A percentile compares a stretch with the other conserved stretches of the same genome.
Evolutionary conservation across 2,329 filamentous ascomycete genomes (phyloP).

Genomic region (Saccharata proteae): DNA sequence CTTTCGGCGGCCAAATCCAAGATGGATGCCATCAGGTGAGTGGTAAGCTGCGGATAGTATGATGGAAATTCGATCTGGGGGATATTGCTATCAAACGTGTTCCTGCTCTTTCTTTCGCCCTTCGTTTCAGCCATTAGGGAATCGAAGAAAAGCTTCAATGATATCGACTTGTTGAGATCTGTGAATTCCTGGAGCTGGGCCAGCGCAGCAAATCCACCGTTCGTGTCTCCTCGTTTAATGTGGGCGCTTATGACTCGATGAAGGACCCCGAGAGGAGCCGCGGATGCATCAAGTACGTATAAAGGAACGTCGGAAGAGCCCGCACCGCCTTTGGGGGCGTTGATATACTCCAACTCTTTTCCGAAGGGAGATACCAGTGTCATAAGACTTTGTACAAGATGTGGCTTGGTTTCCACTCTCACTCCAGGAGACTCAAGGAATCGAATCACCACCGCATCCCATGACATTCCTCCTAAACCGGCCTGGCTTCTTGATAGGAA

Average conservation of each 20-base stretch:
- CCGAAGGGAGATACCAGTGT: conserved; percentile 30
- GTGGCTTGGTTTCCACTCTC: conserved; percentile 32
- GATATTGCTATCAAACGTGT: conserved; percentile 16
- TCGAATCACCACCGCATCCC: conserved; percentile 37
- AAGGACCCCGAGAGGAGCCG: conserved; percentile 28
- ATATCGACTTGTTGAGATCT: conserved; percentile 31
- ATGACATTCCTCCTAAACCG: conserved; percentile 28
- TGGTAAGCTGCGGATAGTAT: conserved; percentile 34
- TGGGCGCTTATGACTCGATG: conserved; percentile 30
- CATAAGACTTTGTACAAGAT: conserved; percentile 27
- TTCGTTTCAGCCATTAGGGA: conserved; percentile 13
- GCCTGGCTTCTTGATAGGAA: conserved; percentile 26
- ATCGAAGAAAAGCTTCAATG: conserved; percentile 30
- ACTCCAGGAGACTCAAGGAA: conserved; percentile 37
- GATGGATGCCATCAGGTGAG: conserved; percentile 36
- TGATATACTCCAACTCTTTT: conserved; percentile 24
- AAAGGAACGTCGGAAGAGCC: conserved; percentile 14
- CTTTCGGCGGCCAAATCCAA: conserved; percentile 38
- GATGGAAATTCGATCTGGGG: conserved; percentile 31
- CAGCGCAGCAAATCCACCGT: conserved; percentile 26
- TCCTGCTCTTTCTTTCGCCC: no score
- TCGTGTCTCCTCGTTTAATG: conserved; percentile 25
- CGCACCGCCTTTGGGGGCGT: conserved; percentile 18
- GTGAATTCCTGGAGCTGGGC: conserved; percentile 27
- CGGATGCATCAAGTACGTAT: conserved; percentile 34